A percentile compares a stretch with the other conserved stretches of the same genome.
These are phyloP conservation scores for Lyophyllum atratum DNA, from an alignment of 768 basidiomycete species.

Conservation along the genomic window DNA sequence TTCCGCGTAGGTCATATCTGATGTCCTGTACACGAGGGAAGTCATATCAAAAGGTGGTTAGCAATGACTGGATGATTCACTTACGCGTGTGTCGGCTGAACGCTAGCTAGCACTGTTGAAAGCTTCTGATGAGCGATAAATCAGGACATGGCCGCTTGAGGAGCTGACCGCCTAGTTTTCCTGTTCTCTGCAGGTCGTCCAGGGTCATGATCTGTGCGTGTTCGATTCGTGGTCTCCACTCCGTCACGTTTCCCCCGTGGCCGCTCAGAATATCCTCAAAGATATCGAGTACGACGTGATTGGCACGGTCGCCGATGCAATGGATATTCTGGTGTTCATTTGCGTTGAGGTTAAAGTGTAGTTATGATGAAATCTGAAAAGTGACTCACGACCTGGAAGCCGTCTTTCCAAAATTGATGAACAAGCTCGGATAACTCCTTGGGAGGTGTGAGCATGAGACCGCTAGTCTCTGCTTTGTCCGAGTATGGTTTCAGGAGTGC, in stretches of 20 bases:
- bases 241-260: constrained; percentile 36
- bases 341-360: neutral
- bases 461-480: constrained; percentile 71
- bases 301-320: constrained; percentile 88
- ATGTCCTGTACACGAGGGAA: constrained; percentile 52
- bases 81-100: constrained; percentile 92
- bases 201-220: constrained; percentile 87
- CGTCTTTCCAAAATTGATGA: constrained; percentile 65
- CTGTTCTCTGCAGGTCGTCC: constrained; percentile 70
- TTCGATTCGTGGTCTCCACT: constrained; percentile 80
- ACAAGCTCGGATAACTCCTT: constrained; percentile 56
- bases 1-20: constrained; percentile 94
- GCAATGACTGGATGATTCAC: constrained; percentile 21
- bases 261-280: constrained; percentile 64
- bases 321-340: constrained; percentile 69
- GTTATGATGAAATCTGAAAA: neutral
- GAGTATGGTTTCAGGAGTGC: constrained; percentile 85
- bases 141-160: neutral
- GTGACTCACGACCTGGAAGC: constrained; percentile 79
- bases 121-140: neutral
- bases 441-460: constrained; percentile 65
- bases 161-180: constrained; percentile 68
- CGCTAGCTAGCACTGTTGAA: constrained; percentile 82
- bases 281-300: constrained; percentile 79
- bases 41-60: neutral